Base-by-base conservation (phyloP, 345 rosid genomes). In the Sisymbrium irio region DNA sequence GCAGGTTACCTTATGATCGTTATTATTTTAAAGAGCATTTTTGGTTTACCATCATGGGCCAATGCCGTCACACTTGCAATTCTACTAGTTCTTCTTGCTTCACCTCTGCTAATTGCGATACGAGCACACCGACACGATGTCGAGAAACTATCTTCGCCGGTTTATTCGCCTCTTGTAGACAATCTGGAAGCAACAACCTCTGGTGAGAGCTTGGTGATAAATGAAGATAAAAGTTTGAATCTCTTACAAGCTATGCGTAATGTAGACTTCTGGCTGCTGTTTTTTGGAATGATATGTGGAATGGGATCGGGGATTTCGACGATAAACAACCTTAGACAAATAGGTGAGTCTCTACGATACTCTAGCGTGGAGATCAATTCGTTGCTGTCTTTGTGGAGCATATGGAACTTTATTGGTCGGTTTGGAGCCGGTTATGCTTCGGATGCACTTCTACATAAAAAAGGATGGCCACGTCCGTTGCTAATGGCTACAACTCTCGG, bases 341-440 rank as follows among this genome's bases (percentile, higher is more conserved):
- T 93, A 4, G 98, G 97, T 5, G 89, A 86, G 71, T 93, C 98
- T 19, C 93, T 93, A 6, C 82, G 85, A 8, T 77, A 77, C 76
- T 65, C 84, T 7, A 83, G 57, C 17, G 20, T 59, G 3, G 95
- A 87, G 74, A 86, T 78, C 67, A 85, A 71, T 65, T 81, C 97
- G 5, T 61, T 88, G 75, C 86, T 93, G 57, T 76, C 97, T 20
- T 73, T 88, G 37, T 79, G 82, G 82, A 88, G 83, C 68, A 88
- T 88, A 83, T 93, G 98, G 98, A 90, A 88, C 72, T 93, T 90
- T 70, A 87, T 88, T 13, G 98, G 97, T 36, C 87, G 97, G 32
- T 88, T 90, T 19, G 91, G 93, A 40, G 97, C 78, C 6, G 97
- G 98, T 13, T 87, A 76, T 35, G 75, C 71, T 0, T 90, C 93